phyloP scores from a whole-genome alignment of 225 moss, liverwort and hornwort genomes.

The Straminergon stramineum region DNA sequence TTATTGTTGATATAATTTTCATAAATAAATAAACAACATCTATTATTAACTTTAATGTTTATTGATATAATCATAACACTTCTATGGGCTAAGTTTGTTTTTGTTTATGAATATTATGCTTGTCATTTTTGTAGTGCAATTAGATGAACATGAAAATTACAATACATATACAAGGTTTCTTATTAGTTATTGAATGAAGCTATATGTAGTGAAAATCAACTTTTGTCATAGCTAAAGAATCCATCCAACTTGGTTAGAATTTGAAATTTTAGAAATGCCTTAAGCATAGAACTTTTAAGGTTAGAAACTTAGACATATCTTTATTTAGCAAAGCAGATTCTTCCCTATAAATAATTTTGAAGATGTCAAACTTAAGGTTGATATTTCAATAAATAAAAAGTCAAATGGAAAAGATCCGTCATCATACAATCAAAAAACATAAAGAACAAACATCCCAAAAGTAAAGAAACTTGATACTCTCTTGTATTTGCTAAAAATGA shows the following conservation, averaged over 20 bases:
- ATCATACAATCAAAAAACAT: background rate
- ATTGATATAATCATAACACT: background rate
- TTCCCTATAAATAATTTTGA: background rate
- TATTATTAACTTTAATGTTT: background rate
- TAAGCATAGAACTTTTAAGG: background rate
- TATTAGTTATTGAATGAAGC: too few species aligned
- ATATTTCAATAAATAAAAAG: background rate
- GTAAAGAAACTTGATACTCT: background rate
- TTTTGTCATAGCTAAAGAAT: background rate
- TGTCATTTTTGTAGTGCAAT: background rate
- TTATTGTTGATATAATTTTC: background rate
- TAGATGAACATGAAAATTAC: background rate
- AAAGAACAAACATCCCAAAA: too few species aligned
- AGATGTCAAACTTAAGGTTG: background rate
- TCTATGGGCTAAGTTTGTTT: background rate
- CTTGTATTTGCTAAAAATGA: background rate
- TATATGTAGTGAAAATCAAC: background rate
- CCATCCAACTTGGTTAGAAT: background rate
- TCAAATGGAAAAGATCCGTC: background rate
- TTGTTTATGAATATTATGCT: background rate
- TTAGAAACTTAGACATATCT: background rate
- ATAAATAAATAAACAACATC: background rate
- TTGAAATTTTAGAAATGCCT: background rate
- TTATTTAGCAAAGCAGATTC: background rate
- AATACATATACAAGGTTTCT: background rate